Conservation (phyloP, 2,329 filamentous ascomycete genomes). For the Exophiala aquamarina region DNA sequence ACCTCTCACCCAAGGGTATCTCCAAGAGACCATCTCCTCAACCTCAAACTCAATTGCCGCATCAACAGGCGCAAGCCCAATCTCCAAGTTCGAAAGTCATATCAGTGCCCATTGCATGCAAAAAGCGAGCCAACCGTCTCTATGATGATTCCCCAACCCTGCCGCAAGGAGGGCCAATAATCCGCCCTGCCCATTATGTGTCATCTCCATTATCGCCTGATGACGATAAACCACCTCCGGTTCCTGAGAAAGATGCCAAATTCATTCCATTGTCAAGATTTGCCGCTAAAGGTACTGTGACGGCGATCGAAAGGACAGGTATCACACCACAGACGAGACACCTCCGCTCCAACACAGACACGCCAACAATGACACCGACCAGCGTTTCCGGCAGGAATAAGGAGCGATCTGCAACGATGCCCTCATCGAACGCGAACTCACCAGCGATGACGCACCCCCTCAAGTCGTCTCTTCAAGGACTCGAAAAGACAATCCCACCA, state of each 20-base stretch:
- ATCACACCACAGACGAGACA: constrained; percentile 16
- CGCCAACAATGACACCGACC: neutral
- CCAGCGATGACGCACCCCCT: neutral
- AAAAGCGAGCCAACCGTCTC: constrained; percentile 18
- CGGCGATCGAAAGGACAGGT: constrained; percentile 19
- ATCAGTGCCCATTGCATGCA: constrained; percentile 8
- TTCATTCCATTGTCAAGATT: constrained; percentile 28
- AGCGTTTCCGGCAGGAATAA: neutral
- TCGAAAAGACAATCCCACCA: constrained; percentile 19
- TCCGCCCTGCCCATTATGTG: neutral
- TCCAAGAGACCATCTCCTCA: neutral
- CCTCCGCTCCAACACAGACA: constrained; percentile 19
- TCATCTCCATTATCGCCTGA: neutral
- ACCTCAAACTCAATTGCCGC: neutral
- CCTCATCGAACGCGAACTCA: constrained; percentile 8
- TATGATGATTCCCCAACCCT: constrained; percentile 25
- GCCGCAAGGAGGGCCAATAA: constrained; percentile 18
- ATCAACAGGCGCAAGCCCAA: constrained; percentile 5
- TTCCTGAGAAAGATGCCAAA: constrained; percentile 26
- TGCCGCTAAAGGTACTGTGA: constrained; percentile 24
- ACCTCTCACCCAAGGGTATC: constrained; percentile 15
- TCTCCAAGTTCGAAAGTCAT: constrained; percentile 1
- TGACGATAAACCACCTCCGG: constrained; percentile 22
- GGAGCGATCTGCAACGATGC: constrained; percentile 20
- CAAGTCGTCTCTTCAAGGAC: constrained; percentile 15